phyloP scores from a whole-genome alignment of 257 asterid genomes.

The Solanum raphanifolium region DNA sequence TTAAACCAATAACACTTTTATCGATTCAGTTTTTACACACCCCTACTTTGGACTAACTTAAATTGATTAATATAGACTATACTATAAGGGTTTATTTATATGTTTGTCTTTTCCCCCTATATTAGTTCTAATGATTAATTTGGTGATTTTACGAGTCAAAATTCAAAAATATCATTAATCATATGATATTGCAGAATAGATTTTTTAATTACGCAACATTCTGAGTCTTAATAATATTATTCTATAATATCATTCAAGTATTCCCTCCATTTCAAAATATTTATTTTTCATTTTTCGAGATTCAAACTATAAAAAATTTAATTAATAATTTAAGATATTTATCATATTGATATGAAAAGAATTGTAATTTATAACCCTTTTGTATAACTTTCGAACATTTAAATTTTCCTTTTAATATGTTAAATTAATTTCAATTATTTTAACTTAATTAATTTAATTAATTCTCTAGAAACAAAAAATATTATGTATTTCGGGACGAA shows the following conservation, averaged over 20 bases:
- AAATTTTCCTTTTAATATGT: background rate
- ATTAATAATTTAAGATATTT: no score
- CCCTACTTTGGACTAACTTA: no score
- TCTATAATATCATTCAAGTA: no score
- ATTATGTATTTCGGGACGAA: background rate
- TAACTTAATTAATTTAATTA: background rate
- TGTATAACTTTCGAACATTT: background rate
- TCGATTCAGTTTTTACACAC: no score
- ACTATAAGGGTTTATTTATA: background rate
- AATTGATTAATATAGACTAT: background rate
- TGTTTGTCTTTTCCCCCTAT: background rate
- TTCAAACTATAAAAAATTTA: no score
- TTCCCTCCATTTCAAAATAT: no score
- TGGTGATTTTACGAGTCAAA: background rate
- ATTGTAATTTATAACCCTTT: background rate
- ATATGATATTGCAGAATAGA: no score
- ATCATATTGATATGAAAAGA: background rate
- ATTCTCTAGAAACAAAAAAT: background rate
- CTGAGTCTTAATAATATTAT: background rate
- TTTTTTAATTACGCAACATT: background rate
- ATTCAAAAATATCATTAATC: background rate
- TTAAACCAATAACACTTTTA: no score
- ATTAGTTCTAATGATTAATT: no score
- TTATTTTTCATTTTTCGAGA: no score
- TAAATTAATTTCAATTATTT: background rate